Base-by-base conservation (phyloP, 148 eudicot genomes). In the Vaccinium macrocarpon region DNA sequence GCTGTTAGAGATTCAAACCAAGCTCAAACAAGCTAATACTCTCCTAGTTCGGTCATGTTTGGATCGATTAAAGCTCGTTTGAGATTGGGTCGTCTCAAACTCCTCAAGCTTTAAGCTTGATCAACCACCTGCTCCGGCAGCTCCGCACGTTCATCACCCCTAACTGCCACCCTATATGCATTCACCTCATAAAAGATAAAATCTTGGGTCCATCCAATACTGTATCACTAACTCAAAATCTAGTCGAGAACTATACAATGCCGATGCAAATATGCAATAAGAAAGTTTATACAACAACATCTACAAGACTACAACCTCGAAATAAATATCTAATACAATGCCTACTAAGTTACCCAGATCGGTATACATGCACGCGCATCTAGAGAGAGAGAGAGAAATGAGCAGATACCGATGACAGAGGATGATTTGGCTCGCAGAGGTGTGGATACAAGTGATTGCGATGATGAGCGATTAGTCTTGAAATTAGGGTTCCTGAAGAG, bases 361-460 rank as follows among this genome's bases (percentile, higher is more conserved):
- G 5, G 21, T 46, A 46, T 19, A 46, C 18, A 48, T 9, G 48
- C 18, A 73, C 38, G 16, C 42, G 23, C 48, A 8, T 5, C 16
- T 25, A 15, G 8, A 77, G 61, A 13, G 80, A 50, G 80, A 50
- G 56, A 81, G 14, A 61, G 48, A 6, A 19, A 56, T 0, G 27
- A 48, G 23, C 35, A 8, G 6, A 46, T 16, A 87, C 89, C 89
- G 5, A 84, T 70, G 48, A 82, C 46, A 25, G 87, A 87, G 51
- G 89, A 84, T 11, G 89, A 82, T n/a, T 71, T 84, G 76, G 72
- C 84, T 82, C 84, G 68, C 15, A 61, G 74, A 29, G 82, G 72
- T 0, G 74, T 64, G 9, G 84, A 53, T 80, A 49, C 66, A 42
- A 82, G 23, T 18, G 35, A 16, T 18, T 8, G 29, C 15, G 70